Evolutionary conservation across 2,329 filamentous ascomycete species (phyloP), one percentile per base, ranked within the genome.

Genomic region (Didymella segeticola): DNA sequence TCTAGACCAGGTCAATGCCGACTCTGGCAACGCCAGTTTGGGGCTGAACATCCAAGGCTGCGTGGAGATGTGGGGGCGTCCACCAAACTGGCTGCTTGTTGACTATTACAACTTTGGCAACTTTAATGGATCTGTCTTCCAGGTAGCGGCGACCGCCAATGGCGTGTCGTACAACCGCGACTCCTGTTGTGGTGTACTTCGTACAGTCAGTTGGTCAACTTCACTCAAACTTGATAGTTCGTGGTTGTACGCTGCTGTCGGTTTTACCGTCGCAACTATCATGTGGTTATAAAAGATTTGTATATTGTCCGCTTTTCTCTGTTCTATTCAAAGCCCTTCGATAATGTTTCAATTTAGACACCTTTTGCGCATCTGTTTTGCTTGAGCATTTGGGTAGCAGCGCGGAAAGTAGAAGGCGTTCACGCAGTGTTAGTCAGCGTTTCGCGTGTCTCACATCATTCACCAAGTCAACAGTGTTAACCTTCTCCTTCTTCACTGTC

Each of bases 91-190:
- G 65, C 56, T 75, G 23, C 64, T 75, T 8, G 70, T 75, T 7
- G 72, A 75, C 37, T 74, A 71, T 39, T 75, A 75, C 60, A 70
- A 74, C 37, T 61, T 58, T 29, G 71, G 71, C 20, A 64, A 66
- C 38, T 67, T 69, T 56, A 68, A 69, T 31, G 72, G 72, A 9
- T 66, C 62, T 25, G 72, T 74, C 17, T 75, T 75, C 47, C 39
- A 70, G 43, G 72, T 74, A 20, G 71, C 71, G 3, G 71, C 72
- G 8, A 56, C 29, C 1, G 83, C 85, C 64, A 93, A 93, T 15
- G 57, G 58, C 23, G 68, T 71, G 1, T 42, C 56, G 3, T 72
- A 67, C 23, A 52, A 66, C 11, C 53, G 56, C 7, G 37, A 48
- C 1, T 54, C 56, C 3, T 71, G 67, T 43, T 72, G 69, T 41